phyloP scores from a whole-genome alignment of 495 filamentous ascomycete genomes.

The Daldinia caldariorum region DNA sequence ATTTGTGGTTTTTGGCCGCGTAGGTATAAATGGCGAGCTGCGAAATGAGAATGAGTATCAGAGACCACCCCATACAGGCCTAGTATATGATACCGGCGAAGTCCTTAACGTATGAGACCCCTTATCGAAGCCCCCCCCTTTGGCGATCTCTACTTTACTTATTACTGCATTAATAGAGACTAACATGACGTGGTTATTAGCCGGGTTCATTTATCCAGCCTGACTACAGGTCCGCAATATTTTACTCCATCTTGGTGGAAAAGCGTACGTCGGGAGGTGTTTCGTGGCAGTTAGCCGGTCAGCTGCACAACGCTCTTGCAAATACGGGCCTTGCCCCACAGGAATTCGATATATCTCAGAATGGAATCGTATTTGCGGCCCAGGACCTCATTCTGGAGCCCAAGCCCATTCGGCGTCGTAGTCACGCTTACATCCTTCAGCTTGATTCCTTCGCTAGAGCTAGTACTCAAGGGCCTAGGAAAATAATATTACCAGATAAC shows the following conservation, averaged over 20 bases:
- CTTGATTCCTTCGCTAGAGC: slow-evolving; percentile 38
- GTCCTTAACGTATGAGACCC: slow-evolving; percentile 36
- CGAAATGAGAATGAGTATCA: not conserved
- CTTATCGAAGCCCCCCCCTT: not conserved
- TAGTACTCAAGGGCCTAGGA: slow-evolving; percentile 17
- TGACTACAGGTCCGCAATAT: slow-evolving; percentile 36
- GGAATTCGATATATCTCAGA: slow-evolving; percentile 31
- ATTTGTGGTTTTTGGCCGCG: slow-evolving; percentile 35
- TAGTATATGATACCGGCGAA: slow-evolving; percentile 7
- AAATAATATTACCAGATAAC: slow-evolving; percentile 21
- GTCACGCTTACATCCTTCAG: slow-evolving; percentile 40
- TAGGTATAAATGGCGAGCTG: slow-evolving; percentile 29
- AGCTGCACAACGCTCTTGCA: slow-evolving; percentile 34
- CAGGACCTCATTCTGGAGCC: not conserved
- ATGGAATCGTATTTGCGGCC: slow-evolving; percentile 41
- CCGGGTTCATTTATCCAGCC: not conserved
- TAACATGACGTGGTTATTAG: slow-evolving; percentile 12
- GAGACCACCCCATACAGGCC: not conserved
- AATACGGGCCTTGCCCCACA: slow-evolving; percentile 29
- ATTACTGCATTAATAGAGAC: not conserved
- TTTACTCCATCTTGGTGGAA: slow-evolving; percentile 43
- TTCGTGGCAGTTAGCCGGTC: slow-evolving; percentile 25
- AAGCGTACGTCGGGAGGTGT: too few relatives aligned
- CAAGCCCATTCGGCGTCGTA: not conserved
- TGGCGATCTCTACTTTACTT: too few relatives aligned